These are phyloP conservation scores for Pezicula rhizophila DNA, from an alignment of 2,329 filamentous ascomycete genomes.

Conservation along the genomic window DNA sequence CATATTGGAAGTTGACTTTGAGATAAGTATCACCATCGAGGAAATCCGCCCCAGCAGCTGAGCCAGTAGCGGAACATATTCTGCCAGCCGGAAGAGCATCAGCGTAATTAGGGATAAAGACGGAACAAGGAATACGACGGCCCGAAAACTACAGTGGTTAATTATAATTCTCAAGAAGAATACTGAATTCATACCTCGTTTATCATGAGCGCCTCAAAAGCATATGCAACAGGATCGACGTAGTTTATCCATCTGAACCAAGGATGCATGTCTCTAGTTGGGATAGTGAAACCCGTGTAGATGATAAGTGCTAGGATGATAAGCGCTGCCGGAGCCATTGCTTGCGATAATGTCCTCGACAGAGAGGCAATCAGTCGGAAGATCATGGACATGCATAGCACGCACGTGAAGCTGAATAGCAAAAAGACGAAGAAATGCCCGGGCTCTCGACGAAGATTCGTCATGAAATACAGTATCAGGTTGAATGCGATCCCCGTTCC, in stretches of 20 bases:
- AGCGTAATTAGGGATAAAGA: slow-evolving; percentile 19
- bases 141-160: slow-evolving; percentile 46
- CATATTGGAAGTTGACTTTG: slow-evolving; percentile 49
- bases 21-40: slow-evolving; percentile 59
- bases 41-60: slow-evolving; percentile 42
- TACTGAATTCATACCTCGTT: slow-evolving; percentile 74
- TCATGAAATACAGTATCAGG: slow-evolving; percentile 79
- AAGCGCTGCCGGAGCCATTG: slow-evolving; percentile 37
- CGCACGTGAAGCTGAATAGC: slow-evolving; percentile 66
- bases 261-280: slow-evolving; percentile 45
- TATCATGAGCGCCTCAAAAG: slow-evolving; percentile 66
- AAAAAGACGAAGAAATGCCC: slow-evolving; percentile 83
- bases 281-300: slow-evolving; percentile 44
- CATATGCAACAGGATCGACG: slow-evolving; percentile 67
- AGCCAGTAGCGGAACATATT: slow-evolving; percentile 54
- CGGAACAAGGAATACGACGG: slow-evolving; percentile 16
- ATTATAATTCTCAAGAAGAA: slow-evolving; percentile 24
- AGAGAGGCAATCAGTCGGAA: slow-evolving; percentile 77
- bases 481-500: slow-evolving; percentile 73
- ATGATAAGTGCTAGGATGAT: slow-evolving; percentile 53
- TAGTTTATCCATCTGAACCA: slow-evolving; percentile 55
- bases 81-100: slow-evolving; percentile 12
- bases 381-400: slow-evolving; percentile 77
- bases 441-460: slow-evolving; percentile 67
- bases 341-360: slow-evolving; percentile 56